Evolutionary conservation across 306 rosid species (phyloP), one percentile per base, ranked within the genome.

Genomic region (Sesbania bispinosa): DNA sequence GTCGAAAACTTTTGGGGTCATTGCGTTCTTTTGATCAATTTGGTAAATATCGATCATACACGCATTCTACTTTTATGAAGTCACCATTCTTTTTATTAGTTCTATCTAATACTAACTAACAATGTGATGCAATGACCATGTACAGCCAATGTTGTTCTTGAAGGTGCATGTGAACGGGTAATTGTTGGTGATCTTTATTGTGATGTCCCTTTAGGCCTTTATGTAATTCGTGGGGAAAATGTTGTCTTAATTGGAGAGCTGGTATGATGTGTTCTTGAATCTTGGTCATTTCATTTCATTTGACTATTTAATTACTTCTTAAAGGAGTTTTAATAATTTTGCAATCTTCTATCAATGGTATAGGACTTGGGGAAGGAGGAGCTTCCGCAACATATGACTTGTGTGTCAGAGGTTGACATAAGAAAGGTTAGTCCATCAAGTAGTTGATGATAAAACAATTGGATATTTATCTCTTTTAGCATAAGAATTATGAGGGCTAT

Each of bases 11-110:
- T 75, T 61, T 87, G 80, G 97, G 97, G 45, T 69, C 83, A 72
- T 93, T 92, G 52, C 89, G 97, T n/a, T 92, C 93, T 4, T 92
- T 92, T 70, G 97, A 92, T 87, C 97, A 92, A 84, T 92, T 92
- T 32, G 97, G 96, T 87, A 77, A 59, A 5, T 32, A 51, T 35
- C 14, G 2, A 15, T 71, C 51, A 16, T 35, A 63, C 46, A 8
- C 21, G 58, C 58, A 71, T 64, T 45, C 29, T 71, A 50, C 67
- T 50, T n/a, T 62, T 42, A 33, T 61, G 21, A 69, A 50, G 9
- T 54, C 39, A 8, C 32, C 47, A 1, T 38, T 33, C 4, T 57
- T 75, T 27, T 41, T 48, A 2, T 67, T 45, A 4, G 24, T 24
- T 67, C 27, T 6, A 18, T 33, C 29, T 55, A 43, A 69, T 68